phyloP scores from a whole-genome alignment of 2,329 filamentous ascomycete species.

The Phyllosticta citrichinensis region DNA sequence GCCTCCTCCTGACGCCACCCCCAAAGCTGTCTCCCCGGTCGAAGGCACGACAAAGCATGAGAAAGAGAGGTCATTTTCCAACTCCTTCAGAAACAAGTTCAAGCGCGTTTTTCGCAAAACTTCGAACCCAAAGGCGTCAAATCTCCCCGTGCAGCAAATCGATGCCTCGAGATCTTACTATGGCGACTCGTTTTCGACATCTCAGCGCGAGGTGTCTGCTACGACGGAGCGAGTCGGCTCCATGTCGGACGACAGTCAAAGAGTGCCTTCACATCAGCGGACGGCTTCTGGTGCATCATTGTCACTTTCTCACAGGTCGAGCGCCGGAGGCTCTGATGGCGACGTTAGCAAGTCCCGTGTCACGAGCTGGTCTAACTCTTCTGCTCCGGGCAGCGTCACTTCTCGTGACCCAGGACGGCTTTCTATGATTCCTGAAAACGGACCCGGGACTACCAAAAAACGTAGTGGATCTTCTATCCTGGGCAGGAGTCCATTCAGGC shows the following conservation, averaged over 20 bases:
- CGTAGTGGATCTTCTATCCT: slow-evolving; percentile 22
- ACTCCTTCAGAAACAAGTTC: slow-evolving; percentile 50
- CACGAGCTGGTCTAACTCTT: slow-evolving; percentile 63
- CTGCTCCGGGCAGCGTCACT: slow-evolving; percentile 44
- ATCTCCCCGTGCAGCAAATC: slow-evolving; percentile 45
- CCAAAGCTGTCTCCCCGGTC: neutral
- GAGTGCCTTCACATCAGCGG: neutral
- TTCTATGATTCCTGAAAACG: slow-evolving; percentile 52
- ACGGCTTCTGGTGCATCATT: neutral
- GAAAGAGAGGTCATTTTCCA: slow-evolving; percentile 51
- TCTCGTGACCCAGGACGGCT: slow-evolving; percentile 46
- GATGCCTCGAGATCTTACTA: slow-evolving; percentile 34
- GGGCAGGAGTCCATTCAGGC: slow-evolving; percentile 15
- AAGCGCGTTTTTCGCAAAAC: slow-evolving; percentile 45
- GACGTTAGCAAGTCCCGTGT: slow-evolving; percentile 53
- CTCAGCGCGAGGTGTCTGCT: neutral
- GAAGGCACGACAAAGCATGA: slow-evolving; percentile 13
- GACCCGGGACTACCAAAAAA: slow-evolving; percentile 10
- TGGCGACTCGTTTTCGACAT: slow-evolving; percentile 14
- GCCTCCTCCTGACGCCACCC: neutral
- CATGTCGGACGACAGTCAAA: neutral
- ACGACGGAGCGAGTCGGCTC: neutral
- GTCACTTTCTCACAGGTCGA: neutral
- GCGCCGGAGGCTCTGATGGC: slow-evolving; percentile 2
- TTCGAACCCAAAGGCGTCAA: slow-evolving; percentile 17